Evolutionary conservation across 805 yeast species (phyloP).

Genomic region (Kregervanrija fluxuum): DNA sequence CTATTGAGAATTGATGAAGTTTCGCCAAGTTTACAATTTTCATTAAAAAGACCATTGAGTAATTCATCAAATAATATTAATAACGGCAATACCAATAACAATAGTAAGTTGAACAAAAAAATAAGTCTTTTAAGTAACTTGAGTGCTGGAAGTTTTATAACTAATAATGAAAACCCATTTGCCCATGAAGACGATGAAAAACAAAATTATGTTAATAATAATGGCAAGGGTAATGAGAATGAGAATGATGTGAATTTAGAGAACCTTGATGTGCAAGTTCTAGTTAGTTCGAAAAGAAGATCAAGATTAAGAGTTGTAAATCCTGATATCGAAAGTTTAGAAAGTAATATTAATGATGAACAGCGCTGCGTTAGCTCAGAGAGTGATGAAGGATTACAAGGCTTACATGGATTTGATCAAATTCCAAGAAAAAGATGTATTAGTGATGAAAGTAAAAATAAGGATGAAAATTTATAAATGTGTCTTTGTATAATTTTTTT

Average conservation of each 20-base stretch:
- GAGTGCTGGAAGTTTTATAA: no score
- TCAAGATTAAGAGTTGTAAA: conserved; percentile 54
- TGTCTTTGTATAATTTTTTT: neutral
- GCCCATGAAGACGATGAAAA: no score
- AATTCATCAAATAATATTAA: no score
- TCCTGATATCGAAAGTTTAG: conserved; percentile 35
- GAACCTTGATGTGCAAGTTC: conserved; percentile 59
- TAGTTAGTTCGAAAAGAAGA: conserved; percentile 60
- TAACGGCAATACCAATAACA: no score
- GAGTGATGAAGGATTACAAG: no score
- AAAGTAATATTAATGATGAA: neutral
- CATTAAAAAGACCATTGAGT: no score
- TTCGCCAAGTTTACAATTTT: no score
- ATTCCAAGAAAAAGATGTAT: conserved; percentile 22
- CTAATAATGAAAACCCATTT: no score
- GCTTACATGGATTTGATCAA: neutral
- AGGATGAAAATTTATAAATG: conserved; percentile 11
- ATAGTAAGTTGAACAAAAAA: no score
- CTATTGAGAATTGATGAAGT: no score
- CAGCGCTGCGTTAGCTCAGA: no score
- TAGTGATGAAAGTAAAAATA: conserved; percentile 17
- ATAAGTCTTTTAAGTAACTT: no score
- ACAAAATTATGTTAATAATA: neutral
- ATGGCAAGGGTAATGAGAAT: neutral
- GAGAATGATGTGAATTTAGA: conserved; percentile 33